Evolutionary conservation across 1,139 yeast species (phyloP).

Genomic region (Candida tropicalis): DNA sequence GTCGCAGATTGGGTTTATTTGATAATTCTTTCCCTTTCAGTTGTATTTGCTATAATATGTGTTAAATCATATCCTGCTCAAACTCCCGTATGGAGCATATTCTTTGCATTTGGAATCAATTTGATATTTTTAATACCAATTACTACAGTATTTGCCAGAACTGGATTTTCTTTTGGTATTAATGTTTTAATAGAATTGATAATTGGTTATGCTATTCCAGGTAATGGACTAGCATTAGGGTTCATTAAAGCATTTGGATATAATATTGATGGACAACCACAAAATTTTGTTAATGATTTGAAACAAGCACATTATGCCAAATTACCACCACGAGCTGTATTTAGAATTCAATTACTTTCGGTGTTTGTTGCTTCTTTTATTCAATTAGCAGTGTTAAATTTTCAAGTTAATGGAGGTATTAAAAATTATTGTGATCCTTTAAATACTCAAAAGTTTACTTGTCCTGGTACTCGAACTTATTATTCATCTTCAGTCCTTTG

Average conservation of each 20-base stretch:
- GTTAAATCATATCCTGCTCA: constrained; percentile 50
- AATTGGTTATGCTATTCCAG: constrained; percentile 64
- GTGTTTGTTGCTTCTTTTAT: constrained; percentile 43
- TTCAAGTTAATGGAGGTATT: constrained; percentile 37
- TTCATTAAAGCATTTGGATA: constrained; percentile 57
- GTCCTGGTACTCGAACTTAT: constrained; percentile 50
- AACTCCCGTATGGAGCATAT: constrained; percentile 60
- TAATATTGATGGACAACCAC: constrained; percentile 62
- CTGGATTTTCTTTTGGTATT: constrained; percentile 54
- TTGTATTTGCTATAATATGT: constrained; percentile 51
- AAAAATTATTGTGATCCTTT: constrained; percentile 34
- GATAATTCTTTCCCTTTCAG: constrained; percentile 45
- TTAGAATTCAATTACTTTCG: constrained; percentile 56
- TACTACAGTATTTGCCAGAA: constrained; percentile 46
- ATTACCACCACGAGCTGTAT: constrained; percentile 60
- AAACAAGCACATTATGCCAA: constrained; percentile 65
- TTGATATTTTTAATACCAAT: constrained; percentile 59
- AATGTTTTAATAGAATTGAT: constrained; percentile 62
- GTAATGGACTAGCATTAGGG: constrained; percentile 60
- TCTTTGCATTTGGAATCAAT: constrained; percentile 58
- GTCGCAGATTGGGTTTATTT: constrained; percentile 67
- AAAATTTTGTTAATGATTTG: constrained; percentile 53
- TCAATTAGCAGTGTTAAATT: constrained; percentile 53
- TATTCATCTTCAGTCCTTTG: constrained; percentile 60
- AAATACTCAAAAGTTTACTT: constrained; percentile 47